A percentile compares a stretch with the other conserved stretches of the same genome.
Evolutionary conservation across 2,329 filamentous ascomycete genomes (phyloP).

Genomic region (Colletotrichum echinochloae): DNA sequence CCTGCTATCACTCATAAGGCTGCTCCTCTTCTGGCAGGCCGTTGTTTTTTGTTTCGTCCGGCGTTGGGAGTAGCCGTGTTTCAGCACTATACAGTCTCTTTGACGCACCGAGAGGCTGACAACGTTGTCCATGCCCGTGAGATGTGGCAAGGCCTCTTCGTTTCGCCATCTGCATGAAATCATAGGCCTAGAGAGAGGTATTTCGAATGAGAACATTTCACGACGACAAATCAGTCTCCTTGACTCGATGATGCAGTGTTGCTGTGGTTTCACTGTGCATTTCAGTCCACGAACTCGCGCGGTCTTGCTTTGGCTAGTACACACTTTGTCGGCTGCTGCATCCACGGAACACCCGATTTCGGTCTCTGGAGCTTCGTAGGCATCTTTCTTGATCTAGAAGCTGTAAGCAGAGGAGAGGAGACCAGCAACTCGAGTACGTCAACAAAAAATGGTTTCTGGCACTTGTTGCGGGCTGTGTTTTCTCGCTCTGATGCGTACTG

Average conservation of each 20-base stretch:
- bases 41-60: conserved; percentile 23
- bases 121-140: neutral
- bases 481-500: neutral
- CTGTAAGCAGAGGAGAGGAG: neutral
- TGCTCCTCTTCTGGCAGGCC: conserved; percentile 14
- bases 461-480: neutral
- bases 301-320: neutral
- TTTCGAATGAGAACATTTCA: neutral
- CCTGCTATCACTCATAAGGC: neutral
- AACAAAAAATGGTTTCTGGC: neutral
- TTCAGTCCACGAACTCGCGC: too few species aligned
- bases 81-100: conserved; percentile 26
- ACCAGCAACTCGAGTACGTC: neutral
- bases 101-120: neutral
- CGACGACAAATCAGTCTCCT: neutral
- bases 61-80: conserved; percentile 37
- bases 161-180: neutral
- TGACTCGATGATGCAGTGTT: neutral
- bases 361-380: neutral
- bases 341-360: neutral
- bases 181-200: neutral
- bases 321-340: neutral
- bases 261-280: neutral
- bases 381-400: too few species aligned
- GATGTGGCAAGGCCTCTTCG: neutral